A percentile compares a stretch with the other conserved stretches of the same genome.
Conservation (phyloP, 129 eudicot genomes). For the Ambrosia trifida region DNA sequence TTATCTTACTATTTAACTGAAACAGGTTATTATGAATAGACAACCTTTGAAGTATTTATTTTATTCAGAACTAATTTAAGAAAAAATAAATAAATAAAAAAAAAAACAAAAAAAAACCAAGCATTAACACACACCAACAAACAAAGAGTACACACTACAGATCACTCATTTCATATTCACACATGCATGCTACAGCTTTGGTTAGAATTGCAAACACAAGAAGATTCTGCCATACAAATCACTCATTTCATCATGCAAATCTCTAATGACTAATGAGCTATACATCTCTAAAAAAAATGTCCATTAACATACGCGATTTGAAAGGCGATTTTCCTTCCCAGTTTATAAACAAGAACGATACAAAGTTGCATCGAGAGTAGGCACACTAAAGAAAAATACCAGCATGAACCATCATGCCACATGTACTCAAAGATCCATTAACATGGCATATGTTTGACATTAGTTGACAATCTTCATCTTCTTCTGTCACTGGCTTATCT, state of each 20-base stretch:
- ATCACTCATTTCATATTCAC: no score
- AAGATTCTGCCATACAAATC: conserved; percentile 11
- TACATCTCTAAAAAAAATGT: conserved; percentile 16
- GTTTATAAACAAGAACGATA: not conserved
- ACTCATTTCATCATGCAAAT: conserved; percentile 17
- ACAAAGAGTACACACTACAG: no score
- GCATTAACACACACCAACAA: no score
- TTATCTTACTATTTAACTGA: no score
- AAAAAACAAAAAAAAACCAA: no score
- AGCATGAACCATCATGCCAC: conserved; percentile 40
- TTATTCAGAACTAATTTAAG: no score
- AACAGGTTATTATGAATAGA: no score
- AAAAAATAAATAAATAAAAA: no score
- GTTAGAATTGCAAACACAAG: conserved; percentile 10
- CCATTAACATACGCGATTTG: not conserved
- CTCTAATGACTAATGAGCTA: conserved; percentile 31
- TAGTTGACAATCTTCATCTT: conserved; percentile 40
- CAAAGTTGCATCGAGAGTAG: not conserved
- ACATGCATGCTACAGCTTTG: no score
- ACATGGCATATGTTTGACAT: conserved; percentile 42
- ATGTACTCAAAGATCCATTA: conserved; percentile 36
- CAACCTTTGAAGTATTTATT: no score
- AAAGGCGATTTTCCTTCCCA: conserved; percentile 2
- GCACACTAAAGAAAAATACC: conserved; percentile 33
- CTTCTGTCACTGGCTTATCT: conserved; percentile 17